Conservation (phyloP, 73 alveolate species). For the Tetrahymena malaccensis region DNA sequence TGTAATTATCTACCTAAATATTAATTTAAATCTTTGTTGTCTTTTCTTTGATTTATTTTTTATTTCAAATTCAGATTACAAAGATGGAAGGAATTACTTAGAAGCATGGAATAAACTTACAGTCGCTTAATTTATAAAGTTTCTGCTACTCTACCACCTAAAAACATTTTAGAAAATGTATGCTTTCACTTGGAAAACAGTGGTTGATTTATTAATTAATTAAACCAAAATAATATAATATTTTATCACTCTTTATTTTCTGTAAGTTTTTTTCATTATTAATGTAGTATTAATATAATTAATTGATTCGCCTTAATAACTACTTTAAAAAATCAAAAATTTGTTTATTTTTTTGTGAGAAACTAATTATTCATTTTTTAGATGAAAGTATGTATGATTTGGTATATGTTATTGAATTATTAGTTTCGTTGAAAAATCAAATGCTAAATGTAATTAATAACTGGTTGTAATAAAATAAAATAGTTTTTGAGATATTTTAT, state of each 20-base stretch:
- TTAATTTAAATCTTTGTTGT: no score
- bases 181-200: slow-evolving; percentile 29
- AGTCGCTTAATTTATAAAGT: slow-evolving; percentile 19
- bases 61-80: background rate
- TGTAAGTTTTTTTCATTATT: background rate
- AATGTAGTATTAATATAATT: no score
- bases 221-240: background rate
- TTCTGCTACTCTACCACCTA: background rate
- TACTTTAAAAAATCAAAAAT: no score
- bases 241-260: background rate
- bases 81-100: slow-evolving; percentile 40
- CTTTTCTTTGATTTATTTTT: background rate
- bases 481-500: no score
- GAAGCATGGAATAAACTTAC: slow-evolving; percentile 28
- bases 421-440: no score
- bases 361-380: no score
- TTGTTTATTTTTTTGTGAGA: no score
- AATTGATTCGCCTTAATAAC: background rate
- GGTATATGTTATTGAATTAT: no score
- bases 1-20: no score
- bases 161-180: slow-evolving; percentile 23
- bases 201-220: background rate
- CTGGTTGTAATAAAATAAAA: no score
- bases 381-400: no score
- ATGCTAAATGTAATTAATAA: no score